These are phyloP conservation scores for Leishmania tropica DNA, from an alignment of 208 protist species.

Conservation along the genomic window DNA sequence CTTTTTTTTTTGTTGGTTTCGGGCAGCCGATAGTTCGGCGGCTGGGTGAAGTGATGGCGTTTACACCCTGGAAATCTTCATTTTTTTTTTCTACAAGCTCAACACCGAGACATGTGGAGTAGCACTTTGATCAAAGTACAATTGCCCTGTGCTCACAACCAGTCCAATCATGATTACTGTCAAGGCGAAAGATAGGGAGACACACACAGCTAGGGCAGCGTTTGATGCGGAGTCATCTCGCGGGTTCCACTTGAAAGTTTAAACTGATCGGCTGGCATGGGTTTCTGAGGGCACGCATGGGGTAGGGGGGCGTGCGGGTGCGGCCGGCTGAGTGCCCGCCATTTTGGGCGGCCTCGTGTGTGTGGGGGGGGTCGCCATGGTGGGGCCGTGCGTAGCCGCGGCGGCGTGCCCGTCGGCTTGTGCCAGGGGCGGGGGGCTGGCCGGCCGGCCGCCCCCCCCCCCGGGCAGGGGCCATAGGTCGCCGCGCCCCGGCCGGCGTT, in stretches of 20 bases:
- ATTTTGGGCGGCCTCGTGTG: neutral
- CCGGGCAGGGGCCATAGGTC: too few species aligned
- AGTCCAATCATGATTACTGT: neutral
- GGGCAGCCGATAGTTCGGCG: neutral
- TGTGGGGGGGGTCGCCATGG: too few species aligned
- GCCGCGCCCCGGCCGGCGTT: too few species aligned
- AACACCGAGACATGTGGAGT: neutral
- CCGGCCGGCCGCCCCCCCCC: too few species aligned
- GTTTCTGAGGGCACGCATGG: neutral
- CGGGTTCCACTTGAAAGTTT: neutral
- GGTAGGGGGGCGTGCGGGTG: neutral
- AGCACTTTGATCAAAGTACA: neutral
- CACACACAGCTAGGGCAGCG: neutral
- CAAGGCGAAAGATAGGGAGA: neutral
- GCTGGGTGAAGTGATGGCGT: neutral
- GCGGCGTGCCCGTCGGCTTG: rapidly evolving
- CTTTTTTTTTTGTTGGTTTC: neutral
- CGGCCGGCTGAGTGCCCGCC: rapidly evolving
- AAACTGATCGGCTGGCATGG: neutral
- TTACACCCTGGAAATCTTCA: neutral
- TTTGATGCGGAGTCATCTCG: neutral
- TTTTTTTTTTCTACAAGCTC: too few species aligned
- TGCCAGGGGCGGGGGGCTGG: too few species aligned
- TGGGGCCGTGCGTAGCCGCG: too few species aligned
- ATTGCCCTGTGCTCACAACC: neutral